Evolutionary conservation across 2,329 filamentous ascomycete species (phyloP), one percentile per base, ranked within the genome.

Genomic region (Neonectria punicea): DNA sequence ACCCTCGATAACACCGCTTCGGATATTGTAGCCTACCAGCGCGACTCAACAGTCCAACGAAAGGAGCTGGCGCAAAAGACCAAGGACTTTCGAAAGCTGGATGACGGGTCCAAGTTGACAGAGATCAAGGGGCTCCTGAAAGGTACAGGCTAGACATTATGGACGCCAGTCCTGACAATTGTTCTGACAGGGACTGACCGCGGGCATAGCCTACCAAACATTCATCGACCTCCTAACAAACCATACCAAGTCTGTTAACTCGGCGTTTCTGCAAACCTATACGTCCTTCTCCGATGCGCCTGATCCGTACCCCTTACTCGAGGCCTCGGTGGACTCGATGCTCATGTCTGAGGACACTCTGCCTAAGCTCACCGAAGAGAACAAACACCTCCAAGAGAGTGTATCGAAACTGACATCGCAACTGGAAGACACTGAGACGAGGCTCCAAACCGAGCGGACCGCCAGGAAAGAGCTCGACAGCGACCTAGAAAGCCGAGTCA

Each of bases 51-150:
- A 5, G 91, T 98, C 0, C 95, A 99, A 78, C 88, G 96, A 58
- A 99, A 99, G 78, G 97, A 99, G 66, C 85, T 99, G 20, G 96
- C 97, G n/a, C 94, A 98, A 77, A 98, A 98, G 85, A 99, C 96
- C 1, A 99, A 99, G 76, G 95, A 98, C 74, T 99, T 98, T 73
- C 87, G 94, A 66, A 98, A 98, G 79, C 86, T 97, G 11, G 95
- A 98, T 73, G 94, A 99, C 83, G 83, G 91, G 11, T 89, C 88
- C 61, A 99, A 98, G 80, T 82, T 99, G 58, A 85, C 85, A 5
- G 96, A 99, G 79, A 90, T 97, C 82, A 99, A 98, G 81, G 89
- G 89, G 43, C 82, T 99, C 55, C 82, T 99, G 64, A 98, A 97
- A 85, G 90, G 93, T 94, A 68, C 16, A 34, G 28, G 13, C n/a